Evolutionary conservation across 768 basidiomycete species (phyloP).

Genomic region (Cystobasidium ongulense): DNA sequence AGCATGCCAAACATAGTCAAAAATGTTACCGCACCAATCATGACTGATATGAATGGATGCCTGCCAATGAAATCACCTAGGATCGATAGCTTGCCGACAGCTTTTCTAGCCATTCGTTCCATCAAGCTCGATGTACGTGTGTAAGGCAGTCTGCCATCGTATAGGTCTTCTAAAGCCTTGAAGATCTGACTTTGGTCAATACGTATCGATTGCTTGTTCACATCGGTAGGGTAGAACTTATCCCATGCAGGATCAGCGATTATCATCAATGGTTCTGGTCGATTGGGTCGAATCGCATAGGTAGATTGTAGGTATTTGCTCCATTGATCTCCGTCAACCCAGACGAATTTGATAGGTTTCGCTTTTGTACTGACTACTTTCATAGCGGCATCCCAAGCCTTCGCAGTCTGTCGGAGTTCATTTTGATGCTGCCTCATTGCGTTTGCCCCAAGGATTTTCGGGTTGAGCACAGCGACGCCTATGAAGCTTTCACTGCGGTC

Average conservation of each 20-base stretch:
- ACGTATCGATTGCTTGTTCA: neutral
- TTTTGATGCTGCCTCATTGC: constrained; percentile 26
- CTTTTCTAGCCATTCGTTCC: neutral
- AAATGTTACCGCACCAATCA: constrained; percentile 1
- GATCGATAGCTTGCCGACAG: neutral
- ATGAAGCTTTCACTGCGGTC: constrained; percentile 55
- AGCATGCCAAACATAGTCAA: constrained; percentile 7
- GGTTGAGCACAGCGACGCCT: constrained; percentile 54
- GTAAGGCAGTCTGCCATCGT: neutral
- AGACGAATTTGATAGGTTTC: constrained; percentile 42
- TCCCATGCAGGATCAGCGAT: constrained; percentile 32
- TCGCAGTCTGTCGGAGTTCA: constrained; percentile 44
- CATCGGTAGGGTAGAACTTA: constrained; percentile 1
- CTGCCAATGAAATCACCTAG: neutral
- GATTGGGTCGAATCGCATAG: constrained; percentile 58
- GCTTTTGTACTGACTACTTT: neutral
- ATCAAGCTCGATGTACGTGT: neutral
- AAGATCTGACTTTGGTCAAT: constrained; percentile 20
- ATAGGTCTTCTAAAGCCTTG: constrained; percentile 19
- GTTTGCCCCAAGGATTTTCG: constrained; percentile 32
- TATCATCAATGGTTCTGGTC: constrained; percentile 38
- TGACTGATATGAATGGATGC: neutral
- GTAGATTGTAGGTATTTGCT: constrained; percentile 80
- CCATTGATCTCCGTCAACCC: constrained; percentile 84
- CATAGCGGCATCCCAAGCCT: constrained; percentile 40